A percentile compares a stretch with the other conserved stretches of the same genome.
Evolutionary conservation across 345 rosid species (phyloP).

Genomic region (Bretschneidera sinensis): DNA sequence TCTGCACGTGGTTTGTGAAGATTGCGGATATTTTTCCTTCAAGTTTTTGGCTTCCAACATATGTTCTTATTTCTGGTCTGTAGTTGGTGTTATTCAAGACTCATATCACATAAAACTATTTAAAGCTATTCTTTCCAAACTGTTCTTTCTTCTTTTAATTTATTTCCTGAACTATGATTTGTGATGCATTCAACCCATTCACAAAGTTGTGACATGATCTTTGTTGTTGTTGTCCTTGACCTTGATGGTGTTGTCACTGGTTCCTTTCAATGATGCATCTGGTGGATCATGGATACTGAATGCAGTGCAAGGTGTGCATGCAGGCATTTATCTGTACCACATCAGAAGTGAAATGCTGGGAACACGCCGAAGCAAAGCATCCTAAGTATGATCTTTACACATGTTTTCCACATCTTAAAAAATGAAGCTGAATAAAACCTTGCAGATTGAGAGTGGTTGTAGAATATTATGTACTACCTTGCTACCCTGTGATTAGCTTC

Average conservation of each 20-base stretch:
- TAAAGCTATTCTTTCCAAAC: too few relatives aligned
- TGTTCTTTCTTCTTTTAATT: too few relatives aligned
- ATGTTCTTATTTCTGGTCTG: background rate
- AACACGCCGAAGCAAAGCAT: conserved; percentile 43
- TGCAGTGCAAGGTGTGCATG: conserved; percentile 49
- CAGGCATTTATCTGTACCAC: too few relatives aligned
- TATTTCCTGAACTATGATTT: background rate
- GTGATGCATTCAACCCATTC: background rate
- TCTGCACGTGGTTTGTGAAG: too few relatives aligned
- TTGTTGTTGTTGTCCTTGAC: background rate
- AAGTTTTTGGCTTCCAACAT: too few relatives aligned
- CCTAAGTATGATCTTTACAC: conserved; percentile 26
- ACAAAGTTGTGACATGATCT: conserved; percentile 13
- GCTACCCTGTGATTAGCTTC: conserved; percentile 1
- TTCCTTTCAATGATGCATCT: background rate
- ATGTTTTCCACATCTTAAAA: conserved; percentile 42
- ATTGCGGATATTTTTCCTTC: background rate
- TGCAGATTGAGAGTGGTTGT: background rate
- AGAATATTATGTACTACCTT: background rate
- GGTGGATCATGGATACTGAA: conserved; percentile 7
- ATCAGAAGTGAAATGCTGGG: conserved; percentile 38
- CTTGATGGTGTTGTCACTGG: background rate
- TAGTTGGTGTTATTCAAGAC: background rate
- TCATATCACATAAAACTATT: too few relatives aligned
- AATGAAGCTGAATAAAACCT: conserved; percentile 15